Base-by-base conservation (phyloP, 2,329 filamentous ascomycete genomes). In the Fusarium fujikuroi region DNA sequence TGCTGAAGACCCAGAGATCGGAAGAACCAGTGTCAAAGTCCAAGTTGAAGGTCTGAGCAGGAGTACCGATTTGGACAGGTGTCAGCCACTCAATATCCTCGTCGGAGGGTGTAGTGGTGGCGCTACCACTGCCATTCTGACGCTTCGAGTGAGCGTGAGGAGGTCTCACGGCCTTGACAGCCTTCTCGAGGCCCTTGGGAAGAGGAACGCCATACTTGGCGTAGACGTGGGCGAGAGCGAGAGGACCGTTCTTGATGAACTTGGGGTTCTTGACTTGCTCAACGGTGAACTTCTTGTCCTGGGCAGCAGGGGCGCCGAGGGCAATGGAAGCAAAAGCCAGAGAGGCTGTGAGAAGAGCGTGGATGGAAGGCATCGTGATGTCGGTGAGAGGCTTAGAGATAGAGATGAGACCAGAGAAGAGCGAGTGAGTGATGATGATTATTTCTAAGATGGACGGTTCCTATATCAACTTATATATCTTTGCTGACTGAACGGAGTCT, bases 1-100 rank as follows among this genome's bases (percentile, higher is more conserved):
- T 82, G 61, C 83, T 85, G 73, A 86, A 86, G 2, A 87, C 85
- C 85, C 85, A 86, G 30, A 86, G 78, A 63, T 87, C 84, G 16
- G 84, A 83, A 5, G 84, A 86, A 2, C 84, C 85, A 3, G 85
- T 86, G 64, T 86, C 84, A 52, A 86, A 84, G 72, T 85, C 81
- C 54, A 86, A 75, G 40, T 83, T 81, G 53, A 86, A 76, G 2
- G 80, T 83, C 73, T 86, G 82, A 8, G 82, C 78, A 14, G 84
- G 84, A 10, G 83, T 83, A 19, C 84, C 84, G n/a, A 85, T 82
- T 43, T 81, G 76, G 18, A 85, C 81, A 9, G 82, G 81, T 7
- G 80, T 79, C 57, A 84, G 64, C 71, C 82, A 85, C 74, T 84
- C 82, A 25, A 71, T 39, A n/a, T 84, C 83, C 58, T 76, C 70